Base-by-base conservation (phyloP, 768 basidiomycete species). In the Leccinum ochraceum region DNA sequence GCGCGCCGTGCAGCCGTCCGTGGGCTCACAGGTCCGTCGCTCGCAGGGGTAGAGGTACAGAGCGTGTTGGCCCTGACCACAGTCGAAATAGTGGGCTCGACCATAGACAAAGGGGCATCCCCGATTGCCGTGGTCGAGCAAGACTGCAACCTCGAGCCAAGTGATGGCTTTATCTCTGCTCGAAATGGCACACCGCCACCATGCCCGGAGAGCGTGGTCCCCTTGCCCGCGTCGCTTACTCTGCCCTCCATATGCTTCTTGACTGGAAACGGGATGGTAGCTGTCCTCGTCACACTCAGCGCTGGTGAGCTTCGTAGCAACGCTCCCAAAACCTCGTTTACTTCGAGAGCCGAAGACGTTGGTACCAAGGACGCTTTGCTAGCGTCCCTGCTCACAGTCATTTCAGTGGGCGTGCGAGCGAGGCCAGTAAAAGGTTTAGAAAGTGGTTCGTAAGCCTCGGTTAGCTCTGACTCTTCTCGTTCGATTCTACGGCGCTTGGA, bases 231-330 rank as follows among this genome's bases (percentile, higher is more conserved):
- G 8, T 3, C 7, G 20, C 37, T 20, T 4, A 28, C 22, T 20
- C 52, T 52, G 3, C 58, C 39, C 4, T 60, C 55, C 6, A 58
- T 10, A 24, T 48, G 57, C 34, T 69, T 71, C 57, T 55, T 63
- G 26, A 69, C 60, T 1, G 70, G 64, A 37, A 72, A 72, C 4
- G 66, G 46, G 32, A 70, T 62, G 4, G 68, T 64, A 3, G 63
- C 16, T 24, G 61, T 32, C n/a, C 36, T 39, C 1, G 13, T 59
- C 42, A 56, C 57, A 46, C 36, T 17, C 1, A 39, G 34, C 11
- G 24, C 37, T 4, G 42, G 52, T 1, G 54, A 53, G 42, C 50
- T 32, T 20, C 20, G 50, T 26, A n/a, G 6, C 5, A 36, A 14
- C 7, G 32, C 17, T 32, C 10, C 59, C 10, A 34, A 39, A 22